These are phyloP conservation scores for Fusarium nisikadoi DNA, from an alignment of 2,329 filamentous ascomycete genomes.

Conservation along the genomic window DNA sequence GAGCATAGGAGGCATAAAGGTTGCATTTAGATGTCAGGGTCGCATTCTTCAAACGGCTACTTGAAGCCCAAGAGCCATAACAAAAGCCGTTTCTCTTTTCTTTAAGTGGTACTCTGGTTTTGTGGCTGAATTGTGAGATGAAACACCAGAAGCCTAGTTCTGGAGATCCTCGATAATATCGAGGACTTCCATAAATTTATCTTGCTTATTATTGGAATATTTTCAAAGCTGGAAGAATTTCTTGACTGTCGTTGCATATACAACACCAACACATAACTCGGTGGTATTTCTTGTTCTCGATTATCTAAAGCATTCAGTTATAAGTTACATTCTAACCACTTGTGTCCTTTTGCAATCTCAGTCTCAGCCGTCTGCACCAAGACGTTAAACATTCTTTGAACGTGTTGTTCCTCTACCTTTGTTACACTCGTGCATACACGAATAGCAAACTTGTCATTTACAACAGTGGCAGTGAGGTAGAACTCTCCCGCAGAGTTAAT, in stretches of 20 bases:
- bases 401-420: constrained; percentile 75
- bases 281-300: neutral
- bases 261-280: neutral
- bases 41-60: neutral
- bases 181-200: neutral
- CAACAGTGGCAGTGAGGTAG: constrained; percentile 81
- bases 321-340: neutral
- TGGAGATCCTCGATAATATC: no score
- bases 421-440: constrained; percentile 80
- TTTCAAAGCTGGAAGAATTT: neutral
- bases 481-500: constrained; percentile 81
- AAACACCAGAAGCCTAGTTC: neutral
- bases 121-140: no score
- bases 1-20: neutral
- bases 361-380: constrained; percentile 71
- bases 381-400: constrained; percentile 78
- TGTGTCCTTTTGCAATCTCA: constrained; percentile 21
- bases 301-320: neutral
- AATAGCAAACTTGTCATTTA: constrained; percentile 80
- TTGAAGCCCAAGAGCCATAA: neutral
- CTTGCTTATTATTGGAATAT: no score
- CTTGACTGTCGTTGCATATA: neutral
- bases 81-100: neutral
- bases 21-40: neutral
- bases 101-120: neutral